These are phyloP conservation scores for Phyllosticta citribraziliensis DNA, from an alignment of 2,329 filamentous ascomycete genomes.

Conservation along the genomic window DNA sequence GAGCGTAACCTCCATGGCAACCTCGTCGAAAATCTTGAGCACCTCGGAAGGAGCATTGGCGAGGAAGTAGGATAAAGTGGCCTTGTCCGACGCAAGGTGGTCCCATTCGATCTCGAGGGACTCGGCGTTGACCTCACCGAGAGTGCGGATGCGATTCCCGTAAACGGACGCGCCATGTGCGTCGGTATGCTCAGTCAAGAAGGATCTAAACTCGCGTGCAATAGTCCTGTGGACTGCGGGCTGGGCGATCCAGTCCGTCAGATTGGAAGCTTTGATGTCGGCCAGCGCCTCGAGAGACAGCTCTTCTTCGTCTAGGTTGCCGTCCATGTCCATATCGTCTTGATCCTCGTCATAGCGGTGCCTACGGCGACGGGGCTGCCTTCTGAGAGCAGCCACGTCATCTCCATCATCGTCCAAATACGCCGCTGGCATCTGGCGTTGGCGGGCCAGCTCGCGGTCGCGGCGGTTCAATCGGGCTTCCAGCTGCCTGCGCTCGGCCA, in stretches of 20 bases:
- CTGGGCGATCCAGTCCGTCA: constrained; percentile 92
- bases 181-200: constrained; percentile 92
- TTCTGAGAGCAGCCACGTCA: constrained; percentile 71
- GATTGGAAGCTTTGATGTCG: constrained; percentile 84
- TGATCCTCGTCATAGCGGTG: constrained; percentile 91
- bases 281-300: constrained; percentile 82
- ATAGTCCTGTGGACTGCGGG: constrained; percentile 86
- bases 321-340: constrained; percentile 79
- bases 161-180: constrained; percentile 85
- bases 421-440: constrained; percentile 58
- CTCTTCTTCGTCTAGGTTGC: constrained; percentile 92
- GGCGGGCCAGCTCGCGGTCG: constrained; percentile 60
- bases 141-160: constrained; percentile 81
- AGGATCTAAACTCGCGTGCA: constrained; percentile 92
- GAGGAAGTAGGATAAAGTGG: constrained; percentile 88
- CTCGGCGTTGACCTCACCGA: constrained; percentile 96
- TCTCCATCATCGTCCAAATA: constrained; percentile 77
- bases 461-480: constrained; percentile 65
- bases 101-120: constrained; percentile 94
- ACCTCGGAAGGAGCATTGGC: constrained; percentile 94
- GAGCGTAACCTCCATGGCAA: constrained; percentile 91
- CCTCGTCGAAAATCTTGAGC: constrained; percentile 90
- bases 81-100: constrained; percentile 81
- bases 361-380: constrained; percentile 73
- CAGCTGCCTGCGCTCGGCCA: constrained; percentile 57